Evolutionary conservation across 768 basidiomycete species (phyloP), one percentile per base, ranked within the genome.

Genomic region (Boletus reticuloceps): DNA sequence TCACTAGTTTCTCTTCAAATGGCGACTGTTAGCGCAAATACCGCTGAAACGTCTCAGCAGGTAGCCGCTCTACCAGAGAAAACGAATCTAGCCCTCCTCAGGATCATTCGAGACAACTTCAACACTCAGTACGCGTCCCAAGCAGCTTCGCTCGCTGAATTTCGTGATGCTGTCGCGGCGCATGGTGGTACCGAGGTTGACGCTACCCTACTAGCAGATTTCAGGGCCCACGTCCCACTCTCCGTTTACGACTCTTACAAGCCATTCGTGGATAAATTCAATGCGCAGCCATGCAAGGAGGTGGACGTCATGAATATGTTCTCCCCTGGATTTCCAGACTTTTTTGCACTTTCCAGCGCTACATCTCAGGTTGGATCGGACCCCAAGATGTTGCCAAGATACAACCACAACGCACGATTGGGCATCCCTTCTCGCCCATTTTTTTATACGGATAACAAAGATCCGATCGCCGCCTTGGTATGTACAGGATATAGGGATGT

Each of bases 281-380:
- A 60, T 16, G 45, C 4, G 16, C 29, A 13, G 4, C 64, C 60
- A 19, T 65, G 64, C 56, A 66, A 53, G 32, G 58, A 65, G 25
- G 44, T 40, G 22, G 56, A 65, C 5, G 56, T 65, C 38, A 16
- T 12, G 17, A 29, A 14, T 47, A 43, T 65, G 50, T 50, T 66
- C 48, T 41, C 64, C 11, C 64, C 64, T 3, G 64, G 64, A 17
- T 32, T 65, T 11, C 64, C 64, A 1, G 41, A 48, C 17, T 51
- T 39, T 38, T 13, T 65, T 0, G 53, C 45, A 1, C 10, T 43
- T 16, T 58, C 64, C 4, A 65, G 58, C 10, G 51, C 47, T 10
- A 65, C 64, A 10, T 60, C 64, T 47, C 32, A 17, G 34, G 46
- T 37, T 8, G 58, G 64, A n/a, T 40, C 39, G 6, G 38, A n/a